These are phyloP conservation scores for Ettlia oleoabundans DNA, from an alignment of 139 green algal species.

Conservation along the genomic window DNA sequence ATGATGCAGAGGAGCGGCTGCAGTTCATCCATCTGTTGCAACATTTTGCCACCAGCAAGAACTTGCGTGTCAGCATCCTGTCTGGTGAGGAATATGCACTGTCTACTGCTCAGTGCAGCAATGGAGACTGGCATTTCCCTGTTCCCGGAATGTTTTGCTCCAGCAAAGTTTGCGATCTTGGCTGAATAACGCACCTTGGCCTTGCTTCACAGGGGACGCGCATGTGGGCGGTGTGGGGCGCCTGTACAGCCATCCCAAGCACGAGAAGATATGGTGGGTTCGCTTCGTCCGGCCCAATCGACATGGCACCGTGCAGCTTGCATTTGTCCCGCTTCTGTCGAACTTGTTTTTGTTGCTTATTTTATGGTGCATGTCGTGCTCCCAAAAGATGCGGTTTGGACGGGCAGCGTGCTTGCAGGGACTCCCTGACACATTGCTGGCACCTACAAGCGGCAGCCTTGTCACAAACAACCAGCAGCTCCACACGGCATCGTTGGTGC, in stretches of 20 bases:
- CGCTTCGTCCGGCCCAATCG: neutral
- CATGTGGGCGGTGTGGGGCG: slow-evolving; percentile 52
- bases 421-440: too few relatives aligned
- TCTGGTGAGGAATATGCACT: neutral
- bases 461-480: too few relatives aligned
- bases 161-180: too few relatives aligned
- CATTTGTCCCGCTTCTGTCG: too few relatives aligned
- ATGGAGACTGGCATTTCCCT: too few relatives aligned
- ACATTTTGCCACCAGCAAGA: slow-evolving; percentile 3
- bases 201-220: slow-evolving; percentile 39
- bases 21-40: slow-evolving; percentile 55
- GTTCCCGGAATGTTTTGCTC: too few relatives aligned
- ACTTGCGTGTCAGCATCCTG: slow-evolving; percentile 42
- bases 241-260: slow-evolving; percentile 46
- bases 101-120: too few relatives aligned
- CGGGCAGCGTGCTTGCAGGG: neutral
- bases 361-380: too few relatives aligned
- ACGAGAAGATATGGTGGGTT: neutral
- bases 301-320: too few relatives aligned
- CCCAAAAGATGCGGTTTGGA: neutral
- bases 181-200: neutral
- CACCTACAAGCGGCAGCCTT: too few relatives aligned
- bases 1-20: slow-evolving; percentile 47
- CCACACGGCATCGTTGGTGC: too few relatives aligned
- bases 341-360: too few relatives aligned